Evolutionary conservation across 73 alveolate genomes (phyloP).

Genomic region (Uronychia setigera): DNA sequence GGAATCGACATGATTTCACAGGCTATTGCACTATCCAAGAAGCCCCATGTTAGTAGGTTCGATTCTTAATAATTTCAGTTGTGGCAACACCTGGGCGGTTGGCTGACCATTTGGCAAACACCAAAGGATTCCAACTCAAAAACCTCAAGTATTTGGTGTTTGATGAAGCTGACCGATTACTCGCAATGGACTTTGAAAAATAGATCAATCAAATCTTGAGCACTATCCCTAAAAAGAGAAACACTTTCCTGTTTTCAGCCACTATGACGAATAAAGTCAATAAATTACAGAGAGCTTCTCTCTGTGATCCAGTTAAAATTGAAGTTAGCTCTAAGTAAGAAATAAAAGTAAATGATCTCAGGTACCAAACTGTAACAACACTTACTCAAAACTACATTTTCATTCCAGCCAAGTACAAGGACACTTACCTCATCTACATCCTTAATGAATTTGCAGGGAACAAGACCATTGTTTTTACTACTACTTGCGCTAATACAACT

Average conservation of each 20-base stretch:
- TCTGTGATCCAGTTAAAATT: slow-evolving; percentile 93
- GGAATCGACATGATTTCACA: slow-evolving; percentile 96
- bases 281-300: slow-evolving; percentile 92
- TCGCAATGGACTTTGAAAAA: slow-evolving; percentile 95
- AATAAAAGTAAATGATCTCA: slow-evolving; percentile 36
- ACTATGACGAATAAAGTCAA: slow-evolving; percentile 99
- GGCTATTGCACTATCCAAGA: slow-evolving; percentile 97
- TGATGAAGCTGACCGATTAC: slow-evolving; percentile 97
- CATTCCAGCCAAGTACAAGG: slow-evolving; percentile 92
- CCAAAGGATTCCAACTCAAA: slow-evolving; percentile 95
- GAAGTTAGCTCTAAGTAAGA: slow-evolving; percentile 70
- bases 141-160: slow-evolving; percentile 84
- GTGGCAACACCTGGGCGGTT: slow-evolving; percentile 99
- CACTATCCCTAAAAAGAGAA: slow-evolving; percentile 88
- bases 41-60: slow-evolving; percentile 92
- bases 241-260: slow-evolving; percentile 98
- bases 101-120: slow-evolving; percentile 98
- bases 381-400: slow-evolving; percentile 85
- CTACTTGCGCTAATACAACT: slow-evolving; percentile 85
- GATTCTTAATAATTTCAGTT: slow-evolving; percentile 13
- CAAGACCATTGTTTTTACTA: slow-evolving; percentile 87
- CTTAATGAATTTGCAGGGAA: slow-evolving; percentile 78
- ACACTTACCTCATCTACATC: slow-evolving; percentile 84
- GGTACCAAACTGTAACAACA: slow-evolving; percentile 90
- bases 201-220: slow-evolving; percentile 90